Conservation (phyloP, 805 yeast species). For the Torulaspora quercuum region DNA sequence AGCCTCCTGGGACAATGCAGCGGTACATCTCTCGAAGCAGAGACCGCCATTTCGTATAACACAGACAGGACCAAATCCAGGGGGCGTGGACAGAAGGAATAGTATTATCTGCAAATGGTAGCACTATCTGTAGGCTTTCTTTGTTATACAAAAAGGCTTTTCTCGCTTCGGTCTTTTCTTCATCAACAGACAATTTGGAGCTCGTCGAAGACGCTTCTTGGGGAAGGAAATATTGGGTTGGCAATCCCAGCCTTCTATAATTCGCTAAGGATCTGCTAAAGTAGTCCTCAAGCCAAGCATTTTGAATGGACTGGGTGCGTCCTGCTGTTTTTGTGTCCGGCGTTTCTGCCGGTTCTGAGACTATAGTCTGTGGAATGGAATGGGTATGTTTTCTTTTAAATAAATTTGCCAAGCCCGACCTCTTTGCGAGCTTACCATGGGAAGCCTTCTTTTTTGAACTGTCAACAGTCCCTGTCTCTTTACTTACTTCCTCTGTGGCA, state of each 20-base stretch:
- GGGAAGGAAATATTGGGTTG: constrained; percentile 25
- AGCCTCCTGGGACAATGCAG: constrained; percentile 33
- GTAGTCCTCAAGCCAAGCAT: constrained; percentile 29
- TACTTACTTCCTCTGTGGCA: constrained; percentile 1
- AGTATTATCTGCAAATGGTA: constrained; percentile 29
- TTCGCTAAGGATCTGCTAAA: constrained; percentile 25
- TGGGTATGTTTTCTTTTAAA: constrained; percentile 29
- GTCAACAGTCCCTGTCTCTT: constrained; percentile 1
- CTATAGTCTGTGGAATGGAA: constrained; percentile 6
- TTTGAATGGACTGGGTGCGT: constrained; percentile 18
- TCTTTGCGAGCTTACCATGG: constrained; percentile 16
- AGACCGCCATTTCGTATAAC: constrained; percentile 30
- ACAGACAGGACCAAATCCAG: constrained; percentile 27
- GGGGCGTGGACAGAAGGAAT: constrained; percentile 32
- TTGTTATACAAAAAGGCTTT: constrained; percentile 20
- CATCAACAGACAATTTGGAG: constrained; percentile 4
- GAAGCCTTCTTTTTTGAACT: constrained; percentile 5
- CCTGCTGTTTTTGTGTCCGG: constrained; percentile 5
- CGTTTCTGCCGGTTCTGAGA: constrained; percentile 4
- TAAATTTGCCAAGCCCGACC: constrained; percentile 29
- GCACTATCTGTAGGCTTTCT: constrained; percentile 24
- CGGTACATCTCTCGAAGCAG: constrained; percentile 29
- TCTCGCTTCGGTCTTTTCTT: constrained; percentile 12
- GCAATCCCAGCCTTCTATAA: constrained; percentile 25
- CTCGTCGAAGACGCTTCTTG: constrained; percentile 12